Evolutionary conservation across 2,329 filamentous ascomycete genomes (phyloP), one percentile per base, ranked within the genome.

Genomic region (Fusarium continuum): DNA sequence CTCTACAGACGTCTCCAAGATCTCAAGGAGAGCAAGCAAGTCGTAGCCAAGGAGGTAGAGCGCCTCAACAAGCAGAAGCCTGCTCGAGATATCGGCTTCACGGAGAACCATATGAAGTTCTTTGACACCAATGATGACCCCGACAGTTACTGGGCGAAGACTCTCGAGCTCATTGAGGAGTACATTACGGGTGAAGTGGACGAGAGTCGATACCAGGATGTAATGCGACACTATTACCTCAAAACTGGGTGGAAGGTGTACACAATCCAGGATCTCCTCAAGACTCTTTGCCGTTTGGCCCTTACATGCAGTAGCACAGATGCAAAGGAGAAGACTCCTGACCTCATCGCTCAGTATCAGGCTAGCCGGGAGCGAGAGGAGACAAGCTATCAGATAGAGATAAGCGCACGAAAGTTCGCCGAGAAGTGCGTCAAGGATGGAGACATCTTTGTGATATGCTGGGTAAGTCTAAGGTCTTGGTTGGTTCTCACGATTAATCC

Each of bases 381-480:
- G 72, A 96, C 92, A 0, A 97, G 93, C 44, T 94, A 93, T 69
- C 89, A 95, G 75, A 89, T 90, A 25, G 94, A 98, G 79, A 92
- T 96, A 58, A 91, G 90, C 71, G 92, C 94, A 59, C 88, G 94
- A 60, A 96, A 96, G 77, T 92, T 92, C 73, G 93, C 95, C 2
- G 93, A 97, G 77, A 95, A 95, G 77, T 88, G 92, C 72, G 88
- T 95, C 67, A 97, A 96, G 80, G 94, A 98, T 64, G 91, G 90
- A 14, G 94, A 98, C 71, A 86, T 96, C 63, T 98, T 96, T 76
- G 88, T 92, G 44, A 89, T 98, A 66, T 88, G 89, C 73, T 98
- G 90, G 82, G 94, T 97, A 88, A 85, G 92, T 88, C 22, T 8
- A 23, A 45, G 6, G 5, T 6, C 8, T n/a, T 8, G 19, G 26